These are phyloP conservation scores for Apiospora phragmitis DNA, from an alignment of 2,329 filamentous ascomycete species.

Conservation along the genomic window DNA sequence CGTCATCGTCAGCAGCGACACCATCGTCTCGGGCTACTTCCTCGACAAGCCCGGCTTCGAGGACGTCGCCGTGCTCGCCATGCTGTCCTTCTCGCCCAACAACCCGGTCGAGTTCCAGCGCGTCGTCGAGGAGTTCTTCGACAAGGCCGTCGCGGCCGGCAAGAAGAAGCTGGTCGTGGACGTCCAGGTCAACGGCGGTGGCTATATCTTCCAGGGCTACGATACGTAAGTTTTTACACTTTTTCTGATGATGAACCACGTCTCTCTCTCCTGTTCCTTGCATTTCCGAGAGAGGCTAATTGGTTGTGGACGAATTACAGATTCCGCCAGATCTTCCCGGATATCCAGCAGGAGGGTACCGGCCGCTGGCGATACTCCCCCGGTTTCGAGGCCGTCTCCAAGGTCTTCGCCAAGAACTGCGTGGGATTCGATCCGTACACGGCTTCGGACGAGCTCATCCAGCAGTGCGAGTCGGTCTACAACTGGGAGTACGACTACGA, in stretches of 20 bases:
- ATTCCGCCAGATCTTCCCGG: slow-evolving; percentile 55
- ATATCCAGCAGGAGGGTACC: slow-evolving; percentile 41
- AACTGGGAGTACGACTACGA: slow-evolving; percentile 53
- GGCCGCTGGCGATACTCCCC: slow-evolving; percentile 40
- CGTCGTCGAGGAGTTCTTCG: slow-evolving; percentile 33
- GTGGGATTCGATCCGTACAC: slow-evolving; percentile 29
- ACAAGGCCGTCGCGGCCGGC: slow-evolving; percentile 40
- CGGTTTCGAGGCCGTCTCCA: slow-evolving; percentile 38
- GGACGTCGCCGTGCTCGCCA: slow-evolving; percentile 32
- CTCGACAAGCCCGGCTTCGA: slow-evolving; percentile 31
- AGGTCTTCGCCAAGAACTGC: slow-evolving; percentile 28
- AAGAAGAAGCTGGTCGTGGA: slow-evolving; percentile 60
- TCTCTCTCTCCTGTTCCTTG: background rate
- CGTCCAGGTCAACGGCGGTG: slow-evolving; percentile 55
- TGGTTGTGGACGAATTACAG: background rate
- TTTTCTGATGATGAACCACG: fast-evolving
- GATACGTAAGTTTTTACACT: slow-evolving; percentile 39
- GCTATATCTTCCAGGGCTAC: slow-evolving; percentile 54
- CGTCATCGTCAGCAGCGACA: slow-evolving; percentile 30
- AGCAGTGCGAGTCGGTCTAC: slow-evolving; percentile 50
- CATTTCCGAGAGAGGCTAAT: background rate
- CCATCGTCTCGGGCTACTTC: slow-evolving; percentile 33
- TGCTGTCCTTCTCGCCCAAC: slow-evolving; percentile 30
- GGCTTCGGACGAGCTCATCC: slow-evolving; percentile 28
- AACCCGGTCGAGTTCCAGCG: slow-evolving; percentile 32